Evolutionary conservation across 345 rosid species (phyloP), one percentile per base, ranked within the genome.

Genomic region (Mercurialis annua): DNA sequence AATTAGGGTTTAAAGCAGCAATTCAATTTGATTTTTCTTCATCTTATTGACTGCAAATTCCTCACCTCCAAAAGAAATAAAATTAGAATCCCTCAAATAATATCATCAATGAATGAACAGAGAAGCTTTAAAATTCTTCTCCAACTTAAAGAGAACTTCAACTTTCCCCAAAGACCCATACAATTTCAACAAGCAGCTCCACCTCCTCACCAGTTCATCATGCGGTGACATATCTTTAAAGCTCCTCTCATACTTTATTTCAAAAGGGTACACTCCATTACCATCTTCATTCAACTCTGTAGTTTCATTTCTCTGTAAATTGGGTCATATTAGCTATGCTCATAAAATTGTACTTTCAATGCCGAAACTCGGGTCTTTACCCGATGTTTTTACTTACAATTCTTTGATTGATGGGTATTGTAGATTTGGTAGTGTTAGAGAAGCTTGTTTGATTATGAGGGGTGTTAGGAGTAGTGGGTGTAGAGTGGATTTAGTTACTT

Each of bases 391-490:
- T 11, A 79, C 80, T 56, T 80, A 72, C 16, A 82, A 79, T 73
- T 77, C 86, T 46, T 70, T 82, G 64, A 82, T 80, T 68, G 66
- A 77, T 79, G 83, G 81, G 46, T 44, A 77, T 58, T 80, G 79
- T 72, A 75, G 75, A 68, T 58, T 64, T 36, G 71, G 73, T 14
- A 59, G 75, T 46, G 48, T 77, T 0, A 60, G 60, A 57, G 73
- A 40, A 18, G 86, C 83, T 64, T 59, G 73, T 73, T 67, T 75
- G 18, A 46, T 65, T 0, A 34, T 80, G 18, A 64, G 77, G 46
- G 66, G 31, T 14, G 62, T 77, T 59, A 77, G 77, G 73, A 62
- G 29, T n/a, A 62, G 56, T 65, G 56, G 48, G 0, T 79, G 63
- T 50, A 72, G 34, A 62, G 80, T 81, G 54, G 80, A 82, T 40